Conservation (phyloP, 1,139 yeast genomes). For the Scheffersomyces parashehatae region DNA sequence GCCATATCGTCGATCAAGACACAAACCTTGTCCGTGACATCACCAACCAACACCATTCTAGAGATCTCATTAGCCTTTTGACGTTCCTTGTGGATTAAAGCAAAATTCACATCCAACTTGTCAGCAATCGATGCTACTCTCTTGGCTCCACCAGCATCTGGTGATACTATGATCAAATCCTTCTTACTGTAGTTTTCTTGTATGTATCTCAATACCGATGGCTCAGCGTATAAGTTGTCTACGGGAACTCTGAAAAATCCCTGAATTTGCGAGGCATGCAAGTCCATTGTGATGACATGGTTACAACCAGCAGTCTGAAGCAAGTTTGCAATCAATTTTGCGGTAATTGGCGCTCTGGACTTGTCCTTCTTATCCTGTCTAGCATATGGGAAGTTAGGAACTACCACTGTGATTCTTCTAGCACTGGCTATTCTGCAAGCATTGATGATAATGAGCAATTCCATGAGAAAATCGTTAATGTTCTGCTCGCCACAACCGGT, state of each 20-base stretch:
- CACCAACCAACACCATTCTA: conserved; percentile 77
- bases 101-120: conserved; percentile 72
- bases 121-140: conserved; percentile 81
- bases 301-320: conserved; percentile 79
- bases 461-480: conserved; percentile 71
- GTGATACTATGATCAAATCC: conserved; percentile 68
- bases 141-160: conserved; percentile 88
- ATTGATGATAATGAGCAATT: conserved; percentile 67
- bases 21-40: conserved; percentile 69
- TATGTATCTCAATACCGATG: conserved; percentile 69
- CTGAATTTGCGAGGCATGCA: conserved; percentile 83
- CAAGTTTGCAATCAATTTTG: conserved; percentile 74
- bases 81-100: conserved; percentile 79
- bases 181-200: conserved; percentile 49
- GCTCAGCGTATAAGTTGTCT: conserved; percentile 80
- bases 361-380: conserved; percentile 84
- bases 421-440: conserved; percentile 83
- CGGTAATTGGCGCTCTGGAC: conserved; percentile 80
- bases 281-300: conserved; percentile 80
- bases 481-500: conserved; percentile 61
- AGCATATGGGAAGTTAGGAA: conserved; percentile 81
- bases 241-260: conserved; percentile 83
- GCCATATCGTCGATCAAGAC: conserved; percentile 81
- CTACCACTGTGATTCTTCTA: conserved; percentile 73
- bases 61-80: conserved; percentile 79